Evolutionary conservation across 176 grass and related monocot species (phyloP).

Genomic region (Aegilops longissima): DNA sequence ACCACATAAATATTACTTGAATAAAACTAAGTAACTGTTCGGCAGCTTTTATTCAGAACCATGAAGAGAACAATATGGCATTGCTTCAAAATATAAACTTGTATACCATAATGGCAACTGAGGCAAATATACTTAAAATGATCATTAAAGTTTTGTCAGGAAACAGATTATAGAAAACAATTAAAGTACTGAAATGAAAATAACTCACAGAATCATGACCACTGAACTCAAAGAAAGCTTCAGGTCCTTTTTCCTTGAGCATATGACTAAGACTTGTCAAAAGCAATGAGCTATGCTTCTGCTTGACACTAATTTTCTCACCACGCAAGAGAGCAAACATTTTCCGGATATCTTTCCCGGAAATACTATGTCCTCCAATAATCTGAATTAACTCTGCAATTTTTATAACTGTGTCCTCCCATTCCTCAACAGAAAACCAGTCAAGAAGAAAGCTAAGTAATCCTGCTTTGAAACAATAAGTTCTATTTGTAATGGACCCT

Average conservation of each 20-base stretch:
- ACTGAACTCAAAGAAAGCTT: conserved; percentile 94
- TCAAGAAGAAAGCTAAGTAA: conserved; percentile 94
- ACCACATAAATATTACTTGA: conserved; percentile 27
- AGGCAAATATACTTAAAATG: neutral
- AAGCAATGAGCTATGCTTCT: conserved; percentile 76
- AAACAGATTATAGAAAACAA: neutral
- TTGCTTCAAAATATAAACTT: neutral
- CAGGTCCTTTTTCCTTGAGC: conserved; percentile 98
- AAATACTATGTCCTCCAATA: conserved; percentile 95
- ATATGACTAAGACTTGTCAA: conserved; percentile 85
- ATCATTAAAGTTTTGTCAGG: neutral
- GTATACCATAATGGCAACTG: conserved; percentile 12
- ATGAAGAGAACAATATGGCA: neutral
- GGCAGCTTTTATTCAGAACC: neutral
- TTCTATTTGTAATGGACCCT: conserved; percentile 87
- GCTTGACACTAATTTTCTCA: conserved; percentile 64
- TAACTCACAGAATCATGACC: conserved; percentile 84
- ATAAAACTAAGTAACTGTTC: neutral
- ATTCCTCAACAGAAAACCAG: conserved; percentile 82
- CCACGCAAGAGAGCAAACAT: conserved; percentile 84
- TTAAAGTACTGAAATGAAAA: conserved; percentile 14
- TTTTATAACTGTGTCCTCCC: conserved; percentile 72
- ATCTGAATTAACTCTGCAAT: conserved; percentile 88
- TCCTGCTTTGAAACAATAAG: conserved; percentile 87
- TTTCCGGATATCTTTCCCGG: conserved; percentile 94